Base-by-base conservation (phyloP, 805 yeast genomes). In the Candida yuanshanica region DNA sequence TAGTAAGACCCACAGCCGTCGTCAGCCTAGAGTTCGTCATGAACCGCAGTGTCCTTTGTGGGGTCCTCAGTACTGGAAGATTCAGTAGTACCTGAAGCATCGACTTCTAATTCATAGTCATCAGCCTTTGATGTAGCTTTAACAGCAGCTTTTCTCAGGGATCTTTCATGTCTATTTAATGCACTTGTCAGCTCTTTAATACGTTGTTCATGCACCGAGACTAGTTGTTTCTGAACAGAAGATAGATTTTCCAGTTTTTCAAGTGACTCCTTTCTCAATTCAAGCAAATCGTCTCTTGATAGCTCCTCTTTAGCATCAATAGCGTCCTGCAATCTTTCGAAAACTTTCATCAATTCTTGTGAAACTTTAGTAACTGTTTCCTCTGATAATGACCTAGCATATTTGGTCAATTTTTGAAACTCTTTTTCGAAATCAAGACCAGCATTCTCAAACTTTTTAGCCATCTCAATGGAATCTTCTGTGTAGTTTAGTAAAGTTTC, bases 351-450 rank as follows among this genome's bases (percentile, higher is more conserved):
- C 16, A 66, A 39, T 4, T 49, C 50, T 18, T 49, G 47, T 37
- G 60, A 53, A 2, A 46, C 45, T 2, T 37, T 36, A 25, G 64
- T 60, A 24, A 65, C 53, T 10, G 62, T 58, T 12, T 42, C 44
- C 39, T 58, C 60, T 7, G 51, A 50, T 3, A 55, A 33, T 14
- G 52, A 56, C 14, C 62, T 58, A 11, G 55, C 49, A 25, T 38
- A 40, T 20, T 57, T 34, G 39, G 67, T 69, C 35, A 77, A 55
- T 45, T 73, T 68, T 26, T 64, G 62, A 44, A 70, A 72, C 50
- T 76, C 80, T 40, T 69, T 67, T 25, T 72, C 75, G 45, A 72
- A 77, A 50, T 80, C 75, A 20, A 80, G 53, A 0, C 69, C 74
- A 18, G 65, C 58, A 3, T 63, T 65, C 4, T 69, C 68, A 51